A percentile compares a stretch with the other conserved stretches of the same genome.
These are phyloP conservation scores for Colletotrichum magnum DNA, from an alignment of 2,329 filamentous ascomycete genomes.

Conservation along the genomic window DNA sequence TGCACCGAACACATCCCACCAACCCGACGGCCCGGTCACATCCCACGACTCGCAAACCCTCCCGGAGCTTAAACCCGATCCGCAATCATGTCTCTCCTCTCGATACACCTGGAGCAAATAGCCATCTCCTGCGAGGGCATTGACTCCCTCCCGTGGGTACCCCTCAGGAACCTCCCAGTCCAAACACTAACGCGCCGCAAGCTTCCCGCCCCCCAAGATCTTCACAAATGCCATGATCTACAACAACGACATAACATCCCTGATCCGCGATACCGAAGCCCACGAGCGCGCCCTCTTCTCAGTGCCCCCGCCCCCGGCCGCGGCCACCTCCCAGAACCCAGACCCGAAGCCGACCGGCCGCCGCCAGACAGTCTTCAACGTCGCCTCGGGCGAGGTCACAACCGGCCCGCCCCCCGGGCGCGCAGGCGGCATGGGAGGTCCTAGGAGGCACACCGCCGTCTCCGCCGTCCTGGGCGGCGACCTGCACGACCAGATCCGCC, in stretches of 20 bases:
- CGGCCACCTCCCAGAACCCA: constrained; percentile 56
- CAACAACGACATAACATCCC: constrained; percentile 89
- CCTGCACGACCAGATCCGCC: constrained; percentile 83
- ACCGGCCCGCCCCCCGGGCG: constrained; percentile 58
- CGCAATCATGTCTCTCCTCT: constrained; percentile 74
- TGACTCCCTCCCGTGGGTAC: constrained; percentile 77
- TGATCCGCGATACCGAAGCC: constrained; percentile 94
- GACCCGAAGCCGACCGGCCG: constrained; percentile 61
- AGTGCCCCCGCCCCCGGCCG: constrained; percentile 78
- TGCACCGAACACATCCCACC: constrained; percentile 2
- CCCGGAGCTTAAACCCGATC: neutral
- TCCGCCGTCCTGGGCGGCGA: constrained; percentile 90
- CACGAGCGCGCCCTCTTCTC: constrained; percentile 97
- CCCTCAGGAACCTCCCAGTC: constrained; percentile 35
- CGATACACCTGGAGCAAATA: constrained; percentile 83
- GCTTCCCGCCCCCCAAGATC: constrained; percentile 91
- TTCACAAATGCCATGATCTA: constrained; percentile 95
- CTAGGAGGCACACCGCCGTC: constrained; percentile 84
- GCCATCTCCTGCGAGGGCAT: constrained; percentile 82
- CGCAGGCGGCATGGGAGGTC: constrained; percentile 54
- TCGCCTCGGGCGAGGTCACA: constrained; percentile 73
- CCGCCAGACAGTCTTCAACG: constrained; percentile 77
- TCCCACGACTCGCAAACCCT: neutral
- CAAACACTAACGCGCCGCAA: constrained; percentile 52
- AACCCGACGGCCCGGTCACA: neutral